These are phyloP conservation scores for Xerocomus spinulosus DNA, from an alignment of 768 basidiomycete species.

Conservation along the genomic window DNA sequence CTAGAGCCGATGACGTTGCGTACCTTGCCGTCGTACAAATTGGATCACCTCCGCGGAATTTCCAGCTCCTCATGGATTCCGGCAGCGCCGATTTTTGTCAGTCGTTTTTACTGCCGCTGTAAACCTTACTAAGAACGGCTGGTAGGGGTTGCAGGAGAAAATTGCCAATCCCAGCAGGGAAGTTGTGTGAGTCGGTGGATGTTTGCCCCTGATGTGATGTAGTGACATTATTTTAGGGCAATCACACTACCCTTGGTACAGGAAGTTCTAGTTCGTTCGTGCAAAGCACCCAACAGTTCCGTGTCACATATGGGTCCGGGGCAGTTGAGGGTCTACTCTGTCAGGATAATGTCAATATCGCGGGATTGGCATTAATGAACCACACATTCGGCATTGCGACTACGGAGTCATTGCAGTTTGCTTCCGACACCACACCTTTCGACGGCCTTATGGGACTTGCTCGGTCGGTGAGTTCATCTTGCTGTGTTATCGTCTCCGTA, in stretches of 20 bases:
- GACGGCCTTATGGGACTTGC: constrained; percentile 80
- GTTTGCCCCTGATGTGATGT: neutral
- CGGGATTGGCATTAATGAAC: constrained; percentile 49
- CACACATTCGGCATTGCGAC: constrained; percentile 70
- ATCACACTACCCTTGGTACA: constrained; percentile 63
- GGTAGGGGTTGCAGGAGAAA: constrained; percentile 49
- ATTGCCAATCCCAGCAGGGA: constrained; percentile 42
- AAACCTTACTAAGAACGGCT: neutral
- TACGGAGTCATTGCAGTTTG: constrained; percentile 59
- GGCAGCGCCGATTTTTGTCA: constrained; percentile 62
- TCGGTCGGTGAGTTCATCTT: constrained; percentile 47
- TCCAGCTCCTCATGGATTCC: constrained; percentile 62
- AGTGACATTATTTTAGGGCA: constrained; percentile 40
- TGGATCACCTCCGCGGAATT: constrained; percentile 59
- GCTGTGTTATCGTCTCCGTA: constrained; percentile 2
- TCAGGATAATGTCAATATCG: constrained; percentile 59
- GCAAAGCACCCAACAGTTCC: constrained; percentile 46
- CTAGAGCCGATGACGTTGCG: constrained; percentile 49
- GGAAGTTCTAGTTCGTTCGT: constrained; percentile 59
- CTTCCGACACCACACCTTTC: constrained; percentile 44
- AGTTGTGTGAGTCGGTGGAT: constrained; percentile 36
- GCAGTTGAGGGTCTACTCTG: constrained; percentile 60
- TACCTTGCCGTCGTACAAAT: constrained; percentile 59
- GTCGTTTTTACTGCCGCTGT: neutral
- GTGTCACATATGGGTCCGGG: constrained; percentile 68